Evolutionary conservation across 2,329 filamentous ascomycete genomes (phyloP).

Genomic region (Biscogniauxia mediterranea): DNA sequence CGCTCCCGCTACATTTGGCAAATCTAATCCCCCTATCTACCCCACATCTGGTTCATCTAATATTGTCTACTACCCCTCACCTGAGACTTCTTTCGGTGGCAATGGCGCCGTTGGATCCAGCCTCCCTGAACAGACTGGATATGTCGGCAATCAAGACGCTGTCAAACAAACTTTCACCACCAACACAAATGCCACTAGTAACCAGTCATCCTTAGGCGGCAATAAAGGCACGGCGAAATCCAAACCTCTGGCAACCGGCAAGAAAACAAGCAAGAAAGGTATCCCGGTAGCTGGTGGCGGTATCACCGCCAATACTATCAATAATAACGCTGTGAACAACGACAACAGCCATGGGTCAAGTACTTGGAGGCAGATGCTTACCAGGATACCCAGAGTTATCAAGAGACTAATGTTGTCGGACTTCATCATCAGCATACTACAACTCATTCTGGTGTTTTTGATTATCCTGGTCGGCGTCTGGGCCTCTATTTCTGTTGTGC

Average conservation of each 20-base stretch:
- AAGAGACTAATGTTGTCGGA: background rate
- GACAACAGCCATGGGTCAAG: background rate
- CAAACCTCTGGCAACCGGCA: too few species aligned
- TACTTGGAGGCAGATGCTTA: background rate
- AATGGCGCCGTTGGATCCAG: too few species aligned
- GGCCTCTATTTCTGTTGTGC: background rate
- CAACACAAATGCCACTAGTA: background rate
- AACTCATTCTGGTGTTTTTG: background rate
- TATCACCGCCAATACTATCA: background rate
- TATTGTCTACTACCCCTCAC: too few species aligned
- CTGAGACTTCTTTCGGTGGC: too few species aligned
- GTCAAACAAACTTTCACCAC: too few species aligned
- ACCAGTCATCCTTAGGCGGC: background rate
- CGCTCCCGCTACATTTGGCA: too few species aligned
- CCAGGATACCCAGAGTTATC: background rate
- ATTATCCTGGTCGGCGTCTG: background rate
- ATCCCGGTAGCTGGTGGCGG: background rate
- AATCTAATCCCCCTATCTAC: too few species aligned
- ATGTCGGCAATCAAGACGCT: too few species aligned
- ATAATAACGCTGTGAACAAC: background rate
- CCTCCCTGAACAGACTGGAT: too few species aligned
- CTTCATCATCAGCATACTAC: background rate
- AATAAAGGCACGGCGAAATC: background rate
- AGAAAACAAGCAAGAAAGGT: background rate
- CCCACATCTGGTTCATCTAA: too few species aligned